phyloP scores from a whole-genome alignment of 768 basidiomycete species.

The Tricholoma flavovirens region DNA sequence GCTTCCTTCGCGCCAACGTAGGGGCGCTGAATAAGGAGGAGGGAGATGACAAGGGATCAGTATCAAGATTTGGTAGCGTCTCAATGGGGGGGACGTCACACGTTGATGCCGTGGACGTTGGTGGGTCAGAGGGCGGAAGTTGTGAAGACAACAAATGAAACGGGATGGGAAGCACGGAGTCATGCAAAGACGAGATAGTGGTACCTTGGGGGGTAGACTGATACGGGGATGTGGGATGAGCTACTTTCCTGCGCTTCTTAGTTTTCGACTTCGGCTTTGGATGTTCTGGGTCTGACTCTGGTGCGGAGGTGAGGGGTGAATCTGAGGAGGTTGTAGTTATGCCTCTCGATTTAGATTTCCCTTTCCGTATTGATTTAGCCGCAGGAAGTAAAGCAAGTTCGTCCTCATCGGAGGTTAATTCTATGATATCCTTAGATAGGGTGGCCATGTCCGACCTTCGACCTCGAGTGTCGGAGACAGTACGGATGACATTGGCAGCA shows the following conservation, averaged over 20 bases:
- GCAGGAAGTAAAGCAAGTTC: slow-evolving; percentile 26
- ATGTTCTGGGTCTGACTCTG: background rate
- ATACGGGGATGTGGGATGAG: slow-evolving; percentile 4
- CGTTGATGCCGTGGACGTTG: slow-evolving; percentile 23
- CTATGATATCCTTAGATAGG: slow-evolving; percentile 32
- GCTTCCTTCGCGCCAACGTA: slow-evolving; percentile 10
- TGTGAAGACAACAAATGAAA: slow-evolving; percentile 16
- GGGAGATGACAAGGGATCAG: slow-evolving; percentile 27
- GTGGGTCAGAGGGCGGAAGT: slow-evolving; percentile 31
- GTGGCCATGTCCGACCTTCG: background rate
- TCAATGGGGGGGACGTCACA: slow-evolving; percentile 29
- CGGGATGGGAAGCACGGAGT: slow-evolving; percentile 10
- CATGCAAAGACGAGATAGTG: slow-evolving; percentile 14
- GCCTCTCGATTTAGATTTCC: slow-evolving; percentile 2
- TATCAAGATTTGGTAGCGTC: slow-evolving; percentile 21
- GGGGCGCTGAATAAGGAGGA: slow-evolving; percentile 24
- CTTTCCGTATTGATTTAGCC: slow-evolving; percentile 22
- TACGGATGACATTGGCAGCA: background rate
- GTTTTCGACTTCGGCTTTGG: background rate
- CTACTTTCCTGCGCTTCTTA: background rate
- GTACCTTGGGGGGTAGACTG: slow-evolving; percentile 2
- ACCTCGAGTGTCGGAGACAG: background rate
- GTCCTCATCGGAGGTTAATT: slow-evolving; percentile 39
- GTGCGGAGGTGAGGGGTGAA: background rate
- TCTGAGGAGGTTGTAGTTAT: slow-evolving; percentile 2